phyloP scores from a whole-genome alignment of 2,329 filamentous ascomycete species.

The Taxawa tesnikishii region DNA sequence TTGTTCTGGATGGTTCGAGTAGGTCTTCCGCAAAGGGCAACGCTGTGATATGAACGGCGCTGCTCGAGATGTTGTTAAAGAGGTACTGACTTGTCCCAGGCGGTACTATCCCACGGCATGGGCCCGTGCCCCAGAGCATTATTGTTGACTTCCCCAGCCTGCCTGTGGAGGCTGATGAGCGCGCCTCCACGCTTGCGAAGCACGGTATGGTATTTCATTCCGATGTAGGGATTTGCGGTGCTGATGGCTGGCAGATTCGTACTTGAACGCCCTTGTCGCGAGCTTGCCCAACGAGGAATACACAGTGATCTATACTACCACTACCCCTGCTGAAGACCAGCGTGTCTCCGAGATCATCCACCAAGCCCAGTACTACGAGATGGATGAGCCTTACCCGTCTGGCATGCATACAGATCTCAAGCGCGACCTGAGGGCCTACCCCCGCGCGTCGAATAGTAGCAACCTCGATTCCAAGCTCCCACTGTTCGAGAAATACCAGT shows the following conservation, averaged over 20 bases:
- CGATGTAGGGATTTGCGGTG: too few relatives aligned
- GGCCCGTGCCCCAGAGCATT: conserved; percentile 23
- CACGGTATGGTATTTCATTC: conserved; percentile 4
- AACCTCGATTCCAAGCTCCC: conserved; percentile 29
- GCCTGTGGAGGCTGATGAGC: conserved; percentile 1
- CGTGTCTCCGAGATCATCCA: conserved; percentile 8
- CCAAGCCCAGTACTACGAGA: conserved; percentile 43
- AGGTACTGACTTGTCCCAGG: too few relatives aligned
- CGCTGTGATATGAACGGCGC: too few relatives aligned
- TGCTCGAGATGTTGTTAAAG: too few relatives aligned
- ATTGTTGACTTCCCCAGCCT: conserved; percentile 7
- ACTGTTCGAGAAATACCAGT: conserved; percentile 88
- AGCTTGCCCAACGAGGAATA: conserved; percentile 37
- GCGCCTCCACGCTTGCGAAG: conserved; percentile 6
- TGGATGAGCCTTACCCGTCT: conserved; percentile 49
- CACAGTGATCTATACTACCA: conserved; percentile 65
- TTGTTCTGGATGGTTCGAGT: too few relatives aligned
- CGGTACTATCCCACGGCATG: conserved; percentile 26
- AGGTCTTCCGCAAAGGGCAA: too few relatives aligned
- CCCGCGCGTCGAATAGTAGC: conserved; percentile 25
- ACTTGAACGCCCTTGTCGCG: conserved; percentile 5
- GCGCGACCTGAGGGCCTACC: conserved; percentile 39
- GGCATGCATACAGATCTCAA: conserved; percentile 61
- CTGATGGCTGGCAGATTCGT: conserved; percentile 5
- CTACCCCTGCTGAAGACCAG: conserved; percentile 37